Conservation (phyloP, 1,139 yeast genomes). For the Kodamaea sp. region DNA sequence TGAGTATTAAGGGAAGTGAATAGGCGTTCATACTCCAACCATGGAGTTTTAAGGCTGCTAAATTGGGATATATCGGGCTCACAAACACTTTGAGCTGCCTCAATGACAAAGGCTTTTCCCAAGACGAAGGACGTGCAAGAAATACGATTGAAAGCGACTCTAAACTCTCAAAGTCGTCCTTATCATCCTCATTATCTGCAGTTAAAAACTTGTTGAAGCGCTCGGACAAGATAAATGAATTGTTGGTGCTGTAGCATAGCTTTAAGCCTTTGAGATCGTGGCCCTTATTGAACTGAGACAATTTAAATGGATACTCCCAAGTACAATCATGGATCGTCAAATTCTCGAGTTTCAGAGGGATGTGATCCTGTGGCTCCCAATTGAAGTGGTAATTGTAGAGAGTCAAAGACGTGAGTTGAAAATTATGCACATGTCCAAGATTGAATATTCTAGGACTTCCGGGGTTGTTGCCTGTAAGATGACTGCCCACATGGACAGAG, state of each 20-base stretch:
- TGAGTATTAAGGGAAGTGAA: slow-evolving; percentile 5
- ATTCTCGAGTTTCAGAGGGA: slow-evolving; percentile 5
- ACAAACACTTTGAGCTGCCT: slow-evolving; percentile 5
- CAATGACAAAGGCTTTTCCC: slow-evolving; percentile 9
- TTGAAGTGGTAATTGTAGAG: slow-evolving; percentile 35
- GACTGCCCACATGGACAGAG: slow-evolving; percentile 9
- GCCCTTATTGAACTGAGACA: slow-evolving; percentile 32
- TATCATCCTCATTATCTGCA: slow-evolving; percentile 14
- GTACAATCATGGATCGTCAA: slow-evolving; percentile 36
- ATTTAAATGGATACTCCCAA: slow-evolving; percentile 47
- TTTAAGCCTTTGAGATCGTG: slow-evolving; percentile 23
- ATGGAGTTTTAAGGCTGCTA: slow-evolving; percentile 19
- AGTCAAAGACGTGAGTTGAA: slow-evolving; percentile 22
- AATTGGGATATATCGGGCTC: slow-evolving; percentile 19
- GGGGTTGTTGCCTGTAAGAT: slow-evolving; percentile 8
- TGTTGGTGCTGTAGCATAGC: slow-evolving; percentile 28
- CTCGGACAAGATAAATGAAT: slow-evolving; percentile 40
- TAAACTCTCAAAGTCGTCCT: slow-evolving; percentile 23
- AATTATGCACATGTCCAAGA: slow-evolving; percentile 32
- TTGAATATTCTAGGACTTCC: slow-evolving; percentile 30
- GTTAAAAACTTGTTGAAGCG: slow-evolving; percentile 33
- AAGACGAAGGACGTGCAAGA: slow-evolving; percentile 7
- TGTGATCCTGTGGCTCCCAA: slow-evolving; percentile 25
- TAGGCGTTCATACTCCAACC: slow-evolving; percentile 26
- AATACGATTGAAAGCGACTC: slow-evolving; percentile 20